Base-by-base conservation (phyloP, 495 filamentous ascomycete species). In the Talaromyces ruber region DNA sequence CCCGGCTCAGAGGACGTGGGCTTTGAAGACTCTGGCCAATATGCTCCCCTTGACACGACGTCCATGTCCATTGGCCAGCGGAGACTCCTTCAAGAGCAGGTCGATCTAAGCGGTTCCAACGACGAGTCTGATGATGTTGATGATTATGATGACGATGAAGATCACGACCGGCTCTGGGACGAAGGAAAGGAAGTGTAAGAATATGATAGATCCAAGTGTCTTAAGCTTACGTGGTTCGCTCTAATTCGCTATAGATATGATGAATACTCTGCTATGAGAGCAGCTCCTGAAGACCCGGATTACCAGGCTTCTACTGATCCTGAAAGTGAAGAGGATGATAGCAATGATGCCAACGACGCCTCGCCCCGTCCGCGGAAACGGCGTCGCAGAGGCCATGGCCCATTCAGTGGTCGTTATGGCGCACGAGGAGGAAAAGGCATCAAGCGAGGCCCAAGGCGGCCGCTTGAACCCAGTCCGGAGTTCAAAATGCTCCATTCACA, bases 401-500 rank as follows among this genome's bases (percentile, higher is more conserved):
- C 65, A 8, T 78, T 79, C 37, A 76, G 74, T 21, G 72, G 76
- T 34, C 75, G 77, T 28, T 76, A 65, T 52, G 76, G 79, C 54
- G 76, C 76, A 9, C 71, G 78, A 39, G 79, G 81, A 58, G 70
- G 72, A 6, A 82, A 78, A 64, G 81, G 81, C 14, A 71, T 79
- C 63, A 82, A 78, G 64, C 76, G 82, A 64, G 88, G 89, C 11
- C 86, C 85, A n/a, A 83, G 88, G n/a, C 86, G 85, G 68, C 81
- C 87, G 6, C 74, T 86, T 25, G 88, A 92, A 64, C 88, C 88
- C 29, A 86, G 86, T 30, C 82, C 83, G 8, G 86, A 93, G 62
- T 90, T 93, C 73, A 89, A 89, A 63, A 75, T 84, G 53, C 74
- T 88, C 52, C 81, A 92, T 64, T 84, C 81, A n/a, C 73, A 84